Base-by-base conservation (phyloP, 116 monocot genomes). In the Posidonia oceanica region DNA sequence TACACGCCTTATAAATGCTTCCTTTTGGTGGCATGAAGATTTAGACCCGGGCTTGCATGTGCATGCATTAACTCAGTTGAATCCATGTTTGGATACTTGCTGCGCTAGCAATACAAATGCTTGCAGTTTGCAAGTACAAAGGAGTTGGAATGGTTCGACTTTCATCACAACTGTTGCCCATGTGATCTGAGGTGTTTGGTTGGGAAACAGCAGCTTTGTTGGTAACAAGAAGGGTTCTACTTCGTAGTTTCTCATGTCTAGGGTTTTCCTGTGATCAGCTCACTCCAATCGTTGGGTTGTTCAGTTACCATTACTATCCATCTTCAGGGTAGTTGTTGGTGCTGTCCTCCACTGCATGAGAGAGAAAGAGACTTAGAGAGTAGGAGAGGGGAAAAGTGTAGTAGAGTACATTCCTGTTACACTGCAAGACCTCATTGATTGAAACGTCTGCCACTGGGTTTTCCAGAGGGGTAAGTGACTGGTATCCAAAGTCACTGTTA, bases 381-480 rank as follows among this genome's bases (percentile, higher is more conserved):
- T 29, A n/a, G 52, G 23, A 36, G 5, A 68, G 40, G 10, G 64
- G 7, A 14, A 23, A 20, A 21, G 68, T 0, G 58, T 4, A 58
- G 21, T 17, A 58, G 54, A 36, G 54, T 68, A 54, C 68, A 68
- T 68, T 68, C 68, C 68, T 54, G 52, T 54, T 67, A 2, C 42
- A 48, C 68, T 53, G 54, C 17, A 54, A 51, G 4, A 36, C 56
- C 55, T 10, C 70, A 70, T 70, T 70, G 39, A 58, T 70, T 70
- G 70, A 70, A 39, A 70, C 39, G 70, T 58, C 70, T 70, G 70
- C 10, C 55, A 58, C 70, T 57, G 37, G 70, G 38, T 70, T 39
- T 53, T 70, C 14, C 70, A 70, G 58, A 40, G 57, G 70, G 16
- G 54, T n/a, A 58, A 58, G 20, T 57, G 17, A 57, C 57, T 52